Base-by-base conservation (phyloP, 139 green algal species). In the Chlorella ohadii region DNA sequence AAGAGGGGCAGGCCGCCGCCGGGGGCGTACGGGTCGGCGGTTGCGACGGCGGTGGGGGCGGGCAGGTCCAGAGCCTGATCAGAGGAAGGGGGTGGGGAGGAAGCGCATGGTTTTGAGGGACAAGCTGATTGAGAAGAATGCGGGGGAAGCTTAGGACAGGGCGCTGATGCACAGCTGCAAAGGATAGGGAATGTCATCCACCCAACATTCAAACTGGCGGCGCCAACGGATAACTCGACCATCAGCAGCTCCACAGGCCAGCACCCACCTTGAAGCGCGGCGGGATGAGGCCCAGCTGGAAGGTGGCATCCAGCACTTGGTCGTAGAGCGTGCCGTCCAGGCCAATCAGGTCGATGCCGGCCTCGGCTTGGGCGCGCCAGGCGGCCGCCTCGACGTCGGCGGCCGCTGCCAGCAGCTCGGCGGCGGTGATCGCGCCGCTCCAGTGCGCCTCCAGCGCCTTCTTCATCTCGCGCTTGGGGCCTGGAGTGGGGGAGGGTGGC, bases 271-370 rank as follows among this genome's bases (percentile, higher is more conserved):
- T 79, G 88, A 97, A 98, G 64, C 95, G 88, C 19, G 75, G 20
- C 25, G 95, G 95, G 15, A 89, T 83, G 11, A 94, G 66, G 39
- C 95, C 95, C 64, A 98, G 84, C 85, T 91, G 92, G 65, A 87
- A 88, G 16, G 85, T 89, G n/a, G 82, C 94, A 90, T 98, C 95
- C 39, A 98, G 89, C n/a, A 97, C 84, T 71, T 98, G 94, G 85
- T 98, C 95, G 74, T 98, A 98, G 16, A 96, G 80, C 0, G 95
- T 98, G 76, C 91, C 90, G 76, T 98, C 95, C 3, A 97, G 78
- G 41, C 85, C 95, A 33, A 98, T 84, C 28, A 90, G 89, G 5
- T 86, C n/a, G 9, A 98, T 85, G 63, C 89, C 88, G 19, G 89
- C 88, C 3, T 85, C 70, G 1, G 65, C 28, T 88, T 97, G 94